These are phyloP conservation scores for Sophora flavescens DNA, from an alignment of 306 rosid species.

Conservation along the genomic window DNA sequence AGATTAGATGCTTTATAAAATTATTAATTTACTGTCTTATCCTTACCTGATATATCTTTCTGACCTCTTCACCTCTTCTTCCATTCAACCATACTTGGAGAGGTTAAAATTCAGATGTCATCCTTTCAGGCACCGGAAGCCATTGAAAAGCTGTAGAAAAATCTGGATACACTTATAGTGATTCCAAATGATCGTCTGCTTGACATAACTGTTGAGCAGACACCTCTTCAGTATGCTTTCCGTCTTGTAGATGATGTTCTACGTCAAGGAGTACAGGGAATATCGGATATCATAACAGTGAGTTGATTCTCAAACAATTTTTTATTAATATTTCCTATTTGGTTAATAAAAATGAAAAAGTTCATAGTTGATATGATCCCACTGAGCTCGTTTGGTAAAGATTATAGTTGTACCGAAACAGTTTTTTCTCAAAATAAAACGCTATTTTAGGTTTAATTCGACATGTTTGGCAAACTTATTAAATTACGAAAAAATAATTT, in stretches of 20 bases:
- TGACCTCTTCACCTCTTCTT: no score
- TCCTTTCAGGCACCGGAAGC: conserved; percentile 88
- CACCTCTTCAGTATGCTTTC: conserved; percentile 92
- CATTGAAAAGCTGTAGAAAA: conserved; percentile 91
- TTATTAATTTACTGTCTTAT: no score
- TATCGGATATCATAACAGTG: conserved; percentile 93
- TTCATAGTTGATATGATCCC: conserved; percentile 2
- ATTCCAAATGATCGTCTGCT: conserved; percentile 98
- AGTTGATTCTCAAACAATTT: conserved; percentile 47
- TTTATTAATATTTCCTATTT: conserved; percentile 25
- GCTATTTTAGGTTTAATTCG: no score
- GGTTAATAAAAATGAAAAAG: not conserved
- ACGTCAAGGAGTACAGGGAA: conserved; percentile 98
- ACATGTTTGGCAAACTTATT: no score
- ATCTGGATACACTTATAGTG: conserved; percentile 94
- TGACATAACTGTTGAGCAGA: conserved; percentile 94
- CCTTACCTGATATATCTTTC: no score
- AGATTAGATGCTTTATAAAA: no score
- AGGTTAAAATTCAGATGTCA: conserved; percentile 12
- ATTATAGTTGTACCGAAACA: no score
- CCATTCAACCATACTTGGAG: not conserved
- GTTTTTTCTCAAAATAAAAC: no score
- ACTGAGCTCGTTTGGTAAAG: not conserved
- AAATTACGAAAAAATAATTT: no score
- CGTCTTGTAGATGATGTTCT: conserved; percentile 95